These are phyloP conservation scores for Ophiostoma montium DNA, from an alignment of 2,329 filamentous ascomycete genomes.

Conservation along the genomic window DNA sequence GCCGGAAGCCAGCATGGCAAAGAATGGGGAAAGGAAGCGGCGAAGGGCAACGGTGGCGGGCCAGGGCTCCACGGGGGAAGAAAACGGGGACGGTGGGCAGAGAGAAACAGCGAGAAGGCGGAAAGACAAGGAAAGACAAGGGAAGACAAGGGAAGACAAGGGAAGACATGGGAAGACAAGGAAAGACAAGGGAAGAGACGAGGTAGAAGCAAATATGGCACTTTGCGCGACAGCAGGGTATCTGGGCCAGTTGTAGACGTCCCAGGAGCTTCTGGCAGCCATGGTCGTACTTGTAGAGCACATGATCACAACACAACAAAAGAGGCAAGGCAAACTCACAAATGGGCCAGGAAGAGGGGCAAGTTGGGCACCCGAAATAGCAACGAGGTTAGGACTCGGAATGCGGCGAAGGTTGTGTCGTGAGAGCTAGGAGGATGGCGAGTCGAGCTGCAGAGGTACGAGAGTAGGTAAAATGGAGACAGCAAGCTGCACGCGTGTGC, in stretches of 20 bases:
- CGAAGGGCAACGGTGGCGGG: neutral
- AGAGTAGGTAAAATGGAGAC: no score
- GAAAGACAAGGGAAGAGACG: no score
- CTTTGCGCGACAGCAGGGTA: no score
- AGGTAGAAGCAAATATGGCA: constrained; percentile 3
- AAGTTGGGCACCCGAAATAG: neutral
- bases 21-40: neutral
- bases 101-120: neutral
- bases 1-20: neutral
- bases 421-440: neutral
- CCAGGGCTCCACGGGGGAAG: neutral
- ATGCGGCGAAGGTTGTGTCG: neutral
- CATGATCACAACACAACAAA: neutral
- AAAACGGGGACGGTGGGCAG: neutral
- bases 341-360: neutral
- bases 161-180: neutral
- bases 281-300: neutral
- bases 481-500: neutral
- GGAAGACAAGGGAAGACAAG: neutral
- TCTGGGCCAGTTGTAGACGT: no score
- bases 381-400: neutral
- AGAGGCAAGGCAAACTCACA: neutral
- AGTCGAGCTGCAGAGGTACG: neutral
- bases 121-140: neutral
- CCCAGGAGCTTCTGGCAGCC: no score